Evolutionary conservation across 1,139 yeast species (phyloP).

Genomic region (Magnusiomyces magnusii): DNA sequence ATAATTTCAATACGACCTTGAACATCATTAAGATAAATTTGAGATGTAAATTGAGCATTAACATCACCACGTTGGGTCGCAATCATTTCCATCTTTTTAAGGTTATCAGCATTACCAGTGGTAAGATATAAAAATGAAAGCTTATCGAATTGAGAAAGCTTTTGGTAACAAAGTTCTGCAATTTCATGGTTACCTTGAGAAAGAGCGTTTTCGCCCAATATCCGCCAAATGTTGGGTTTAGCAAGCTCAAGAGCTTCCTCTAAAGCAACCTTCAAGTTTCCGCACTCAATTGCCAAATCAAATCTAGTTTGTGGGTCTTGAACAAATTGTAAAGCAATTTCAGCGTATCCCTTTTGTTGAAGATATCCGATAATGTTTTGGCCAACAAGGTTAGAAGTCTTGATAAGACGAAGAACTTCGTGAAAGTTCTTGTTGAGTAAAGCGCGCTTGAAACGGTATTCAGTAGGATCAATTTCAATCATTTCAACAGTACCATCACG

Average conservation of each 20-base stretch:
- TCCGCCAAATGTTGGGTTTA: constrained; percentile 66
- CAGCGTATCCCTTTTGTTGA: constrained; percentile 91
- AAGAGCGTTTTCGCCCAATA: constrained; percentile 78
- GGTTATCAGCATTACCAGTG: constrained; percentile 70
- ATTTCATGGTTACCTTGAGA: constrained; percentile 81
- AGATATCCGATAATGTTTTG: constrained; percentile 93
- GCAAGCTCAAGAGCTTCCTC: constrained; percentile 79
- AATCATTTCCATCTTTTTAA: constrained; percentile 78
- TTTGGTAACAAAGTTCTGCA: constrained; percentile 85
- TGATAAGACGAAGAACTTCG: constrained; percentile 86
- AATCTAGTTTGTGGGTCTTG: constrained; percentile 95
- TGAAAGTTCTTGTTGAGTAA: constrained; percentile 81
- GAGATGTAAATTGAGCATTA: constrained; percentile 74
- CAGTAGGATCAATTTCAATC: constrained; percentile 85
- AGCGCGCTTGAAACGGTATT: constrained; percentile 92
- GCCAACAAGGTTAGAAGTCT: constrained; percentile 87
- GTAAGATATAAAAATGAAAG: constrained; percentile 78
- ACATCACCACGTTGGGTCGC: constrained; percentile 84
- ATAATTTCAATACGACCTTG: constrained; percentile 70
- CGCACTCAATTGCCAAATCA: constrained; percentile 91
- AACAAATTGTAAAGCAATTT: constrained; percentile 85
- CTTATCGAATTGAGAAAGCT: constrained; percentile 78
- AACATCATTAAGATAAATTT: constrained; percentile 67
- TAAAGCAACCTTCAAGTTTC: constrained; percentile 79
- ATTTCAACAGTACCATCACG: constrained; percentile 81